Base-by-base conservation (phyloP, 164 flowering plant species). In the Liquidambar formosana region DNA sequence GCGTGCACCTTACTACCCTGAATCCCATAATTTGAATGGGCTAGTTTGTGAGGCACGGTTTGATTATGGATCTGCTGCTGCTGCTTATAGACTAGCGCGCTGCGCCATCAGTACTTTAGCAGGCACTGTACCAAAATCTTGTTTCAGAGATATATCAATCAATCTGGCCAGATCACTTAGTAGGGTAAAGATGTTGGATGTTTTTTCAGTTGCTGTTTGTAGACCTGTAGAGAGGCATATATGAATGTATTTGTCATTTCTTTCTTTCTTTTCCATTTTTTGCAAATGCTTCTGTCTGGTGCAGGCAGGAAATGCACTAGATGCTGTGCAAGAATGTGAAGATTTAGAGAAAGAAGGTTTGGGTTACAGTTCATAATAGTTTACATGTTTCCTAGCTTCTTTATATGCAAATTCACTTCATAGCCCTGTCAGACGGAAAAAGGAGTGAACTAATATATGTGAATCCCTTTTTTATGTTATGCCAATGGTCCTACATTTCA, bases 121-220 rank as follows among this genome's bases (percentile, higher is more conserved):
- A 28, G 73, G 68, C 59, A 65, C 65, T 64, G 59, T 51, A 26
- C 69, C 79, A 56, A 76, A 79, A 28, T 82, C 88, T 63, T 69
- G 72, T 69, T 46, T 76, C 15, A 64, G 27, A 72, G 89, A 91
- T 76, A 74, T 93, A 79, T 80, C 92, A 47, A 45, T 83, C 67
- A 93, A 95, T 81, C 82, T 95, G 79, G 94, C 92, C 23, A 88
- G 99, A 77, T 78, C 92, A 1, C 88, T 91, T 60, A 67, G 84
- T 71, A 75, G 44, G 93, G 97, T 90, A 84, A 69, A 59, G 27
- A 64, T 38, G 5, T 70, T 70, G 48, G 33, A 44, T 1, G 28
- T 66, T 56, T 15, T 19, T 44, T 19, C 15, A 11, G 4, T 47
- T 65, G 27, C 44, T 38, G 47, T 27, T 45, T 8, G n/a, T 25